These are phyloP conservation scores for Didymosphaeria variabile DNA, from an alignment of 2,329 filamentous ascomycete species.

Conservation along the genomic window DNA sequence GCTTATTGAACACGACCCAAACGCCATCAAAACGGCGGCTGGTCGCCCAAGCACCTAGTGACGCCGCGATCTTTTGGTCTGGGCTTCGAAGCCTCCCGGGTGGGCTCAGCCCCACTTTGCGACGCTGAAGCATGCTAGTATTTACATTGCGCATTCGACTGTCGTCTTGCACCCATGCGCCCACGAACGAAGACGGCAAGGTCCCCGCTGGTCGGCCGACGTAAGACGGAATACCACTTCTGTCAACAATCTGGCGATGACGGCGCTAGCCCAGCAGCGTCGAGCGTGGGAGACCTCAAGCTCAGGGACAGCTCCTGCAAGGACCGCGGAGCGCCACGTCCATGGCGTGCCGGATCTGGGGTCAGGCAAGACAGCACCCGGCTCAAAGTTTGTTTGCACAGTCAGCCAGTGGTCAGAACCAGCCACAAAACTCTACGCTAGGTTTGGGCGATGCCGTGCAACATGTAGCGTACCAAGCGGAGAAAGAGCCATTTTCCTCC, in stretches of 20 bases:
- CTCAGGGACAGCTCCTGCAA: conserved; percentile 37
- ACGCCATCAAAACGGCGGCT: conserved; percentile 42
- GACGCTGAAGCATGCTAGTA: conserved; percentile 29
- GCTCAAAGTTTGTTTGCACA: conserved; percentile 41
- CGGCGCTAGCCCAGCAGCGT: conserved; percentile 29
- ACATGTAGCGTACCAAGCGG: conserved; percentile 18
- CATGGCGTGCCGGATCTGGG: conserved; percentile 38
- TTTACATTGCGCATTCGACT: conserved; percentile 29
- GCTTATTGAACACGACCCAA: conserved; percentile 38
- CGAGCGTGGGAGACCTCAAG: conserved; percentile 41
- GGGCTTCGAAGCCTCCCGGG: conserved; percentile 31
- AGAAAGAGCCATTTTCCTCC: conserved; percentile 19
- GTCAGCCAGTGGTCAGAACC: conserved; percentile 33
- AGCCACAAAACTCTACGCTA: conserved; percentile 18
- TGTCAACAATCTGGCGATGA: conserved; percentile 23
- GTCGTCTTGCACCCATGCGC: conserved; percentile 13
- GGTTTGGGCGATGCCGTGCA: conserved; percentile 8
- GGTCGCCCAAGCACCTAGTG: conserved; percentile 34
- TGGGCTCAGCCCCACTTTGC: conserved; percentile 40
- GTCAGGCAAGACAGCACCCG: conserved; percentile 35
- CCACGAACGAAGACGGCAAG: not conserved
- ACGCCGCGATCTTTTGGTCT: conserved; percentile 34
- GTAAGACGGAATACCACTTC: conserved; percentile 19
- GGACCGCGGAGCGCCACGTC: conserved; percentile 31
- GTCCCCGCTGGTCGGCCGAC: not conserved